Base-by-base conservation (phyloP, 2,329 filamentous ascomycete species). In the Fusarium anthophilum region DNA sequence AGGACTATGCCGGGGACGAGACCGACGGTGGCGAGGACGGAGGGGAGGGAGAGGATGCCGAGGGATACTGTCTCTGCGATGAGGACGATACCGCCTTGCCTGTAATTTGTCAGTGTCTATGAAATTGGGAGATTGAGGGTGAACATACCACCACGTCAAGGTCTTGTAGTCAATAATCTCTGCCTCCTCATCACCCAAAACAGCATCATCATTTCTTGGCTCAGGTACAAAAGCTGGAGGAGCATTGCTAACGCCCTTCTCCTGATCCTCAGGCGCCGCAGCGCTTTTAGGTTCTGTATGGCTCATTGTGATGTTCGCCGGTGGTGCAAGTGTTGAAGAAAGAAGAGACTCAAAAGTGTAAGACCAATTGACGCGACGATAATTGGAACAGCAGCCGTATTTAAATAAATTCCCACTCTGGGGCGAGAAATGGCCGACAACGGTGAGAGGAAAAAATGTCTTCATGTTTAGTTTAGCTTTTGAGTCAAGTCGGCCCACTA, bases 1-100 rank as follows among this genome's bases (percentile, higher is more conserved):
- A 94, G 80, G 69, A 94, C 88, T 62, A 95, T 83, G n/a, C 92
- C 93, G 0, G 92, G 92, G 4, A 92, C 91, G 20, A 94, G 86
- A 8, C 93, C 92, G 48, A 94, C 86, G 18, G 91, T 84, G 6
- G 92, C 91, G 79, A 94, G 91, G 1, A 92, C 93, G 79, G 91
- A 93, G 2, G 93, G 93, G 70, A 94, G 93, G 1, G 91, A 94
- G 84, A 94, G 92, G 80, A 86, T 85, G 2, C 84, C 84, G n/a
- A 86, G 82, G 1, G 83, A 85, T 63, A 86, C 83, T 4, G 84
- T 85, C 63, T 86, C 84, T 20, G 84, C 84, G 57, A 86, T 83
- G 64, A 86, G 74, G 48, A 86, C 80, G 30, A 85, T 81, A 6
- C 83, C 82, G 39, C 84, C 85, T 80, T 86, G 84, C 84, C 84